Evolutionary conservation across 345 rosid genomes (phyloP).

Genomic region (Citrus cavaleriei): DNA sequence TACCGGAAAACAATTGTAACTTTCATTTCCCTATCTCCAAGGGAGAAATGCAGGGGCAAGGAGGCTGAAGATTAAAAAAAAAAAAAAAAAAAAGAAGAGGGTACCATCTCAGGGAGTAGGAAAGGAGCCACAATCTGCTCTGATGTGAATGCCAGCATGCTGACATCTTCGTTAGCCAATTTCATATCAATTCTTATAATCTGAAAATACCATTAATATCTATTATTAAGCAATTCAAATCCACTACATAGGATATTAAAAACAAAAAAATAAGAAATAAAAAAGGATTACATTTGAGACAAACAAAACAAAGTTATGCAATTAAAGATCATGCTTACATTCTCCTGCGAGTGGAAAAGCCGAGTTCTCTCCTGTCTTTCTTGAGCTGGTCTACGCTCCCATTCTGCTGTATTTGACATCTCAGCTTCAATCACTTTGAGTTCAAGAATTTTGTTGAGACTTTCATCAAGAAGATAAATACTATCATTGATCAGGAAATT

Average conservation of each 20-base stretch:
- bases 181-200: slow-evolving; percentile 93
- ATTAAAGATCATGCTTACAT: slow-evolving; percentile 41
- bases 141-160: slow-evolving; percentile 88
- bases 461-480: slow-evolving; percentile 96
- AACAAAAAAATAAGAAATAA: too few species aligned
- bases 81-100: not conserved
- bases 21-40: not conserved
- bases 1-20: not conserved
- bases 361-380: slow-evolving; percentile 98
- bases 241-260: not conserved
- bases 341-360: slow-evolving; percentile 89
- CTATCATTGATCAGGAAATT: slow-evolving; percentile 98
- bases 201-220: slow-evolving; percentile 34
- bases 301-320: not conserved
- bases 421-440: slow-evolving; percentile 92
- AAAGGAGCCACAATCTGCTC: slow-evolving; percentile 95
- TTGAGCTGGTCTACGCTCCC: slow-evolving; percentile 93
- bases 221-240: not conserved
- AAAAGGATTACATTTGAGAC: not conserved
- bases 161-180: slow-evolving; percentile 97
- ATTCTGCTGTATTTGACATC: slow-evolving; percentile 85
- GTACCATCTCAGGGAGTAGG: slow-evolving; percentile 99
- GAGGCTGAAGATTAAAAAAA: not conserved
- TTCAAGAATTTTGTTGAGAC: slow-evolving; percentile 96
- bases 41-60: not conserved